These are phyloP conservation scores for Geranium incanum DNA, from an alignment of 441 rosid species.

Conservation along the genomic window DNA sequence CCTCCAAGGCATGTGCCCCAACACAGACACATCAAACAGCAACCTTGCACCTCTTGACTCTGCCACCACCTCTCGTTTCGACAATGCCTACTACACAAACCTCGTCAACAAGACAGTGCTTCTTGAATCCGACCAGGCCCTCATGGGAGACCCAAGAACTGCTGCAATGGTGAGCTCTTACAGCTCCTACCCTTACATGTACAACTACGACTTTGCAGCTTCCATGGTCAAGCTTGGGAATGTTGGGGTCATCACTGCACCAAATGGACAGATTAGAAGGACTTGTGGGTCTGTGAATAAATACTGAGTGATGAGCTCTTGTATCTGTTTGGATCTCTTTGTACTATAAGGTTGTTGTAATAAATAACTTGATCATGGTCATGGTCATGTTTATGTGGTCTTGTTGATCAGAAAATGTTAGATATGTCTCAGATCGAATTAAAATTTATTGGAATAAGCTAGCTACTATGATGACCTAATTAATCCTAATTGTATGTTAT, in stretches of 20 bases:
- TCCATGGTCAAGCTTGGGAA: constrained; percentile 59
- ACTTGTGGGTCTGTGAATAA: constrained; percentile 47
- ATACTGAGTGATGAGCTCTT: neutral
- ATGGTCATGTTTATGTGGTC: no score
- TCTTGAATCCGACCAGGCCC: constrained; percentile 63
- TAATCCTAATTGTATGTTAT: no score
- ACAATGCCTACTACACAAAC: constrained; percentile 45
- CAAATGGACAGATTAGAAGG: constrained; percentile 56
- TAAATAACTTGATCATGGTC: no score
- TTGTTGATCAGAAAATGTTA: no score
- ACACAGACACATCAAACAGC: constrained; percentile 41
- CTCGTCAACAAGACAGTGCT: constrained; percentile 44
- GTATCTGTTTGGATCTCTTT: neutral
- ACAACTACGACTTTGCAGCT: constrained; percentile 39
- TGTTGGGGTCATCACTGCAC: constrained; percentile 51
- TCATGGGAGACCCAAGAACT: constrained; percentile 40
- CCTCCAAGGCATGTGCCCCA: constrained; percentile 40
- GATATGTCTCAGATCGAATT: no score
- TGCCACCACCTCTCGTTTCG: constrained; percentile 30
- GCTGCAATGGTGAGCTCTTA: constrained; percentile 42
- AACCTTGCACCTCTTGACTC: constrained; percentile 44
- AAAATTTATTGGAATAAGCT: no score
- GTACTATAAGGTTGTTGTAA: neutral
- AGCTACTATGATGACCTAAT: no score
- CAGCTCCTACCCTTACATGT: constrained; percentile 43